Conservation (phyloP, 352 stramenopile genomes). For the Globisporangium acanthophoron region DNA sequence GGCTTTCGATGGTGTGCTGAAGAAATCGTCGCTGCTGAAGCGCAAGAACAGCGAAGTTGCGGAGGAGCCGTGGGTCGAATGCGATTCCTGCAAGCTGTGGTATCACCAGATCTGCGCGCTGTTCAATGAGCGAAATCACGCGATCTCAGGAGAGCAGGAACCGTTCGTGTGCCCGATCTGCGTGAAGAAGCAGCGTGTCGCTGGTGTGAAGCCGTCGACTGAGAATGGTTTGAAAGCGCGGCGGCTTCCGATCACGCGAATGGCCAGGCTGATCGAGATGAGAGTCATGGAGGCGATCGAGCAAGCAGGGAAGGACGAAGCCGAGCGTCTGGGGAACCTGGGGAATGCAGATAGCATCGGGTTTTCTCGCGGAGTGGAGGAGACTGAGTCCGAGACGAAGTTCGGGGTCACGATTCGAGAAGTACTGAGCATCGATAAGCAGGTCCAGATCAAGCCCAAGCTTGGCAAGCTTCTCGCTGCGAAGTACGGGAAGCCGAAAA, state of each 20-base stretch:
- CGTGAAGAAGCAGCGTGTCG: slow-evolving; percentile 74
- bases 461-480: slow-evolving; percentile 69
- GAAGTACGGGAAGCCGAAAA: slow-evolving; percentile 66
- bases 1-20: slow-evolving; percentile 70
- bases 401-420: slow-evolving; percentile 84
- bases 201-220: slow-evolving; percentile 70
- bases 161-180: slow-evolving; percentile 85
- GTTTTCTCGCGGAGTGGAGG: slow-evolving; percentile 53
- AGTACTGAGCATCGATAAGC: slow-evolving; percentile 82
- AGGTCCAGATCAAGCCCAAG: slow-evolving; percentile 83
- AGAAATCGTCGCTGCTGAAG: slow-evolving; percentile 93
- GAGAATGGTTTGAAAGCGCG: slow-evolving; percentile 78
- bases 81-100: slow-evolving; percentile 97
- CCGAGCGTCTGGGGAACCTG: slow-evolving; percentile 70
- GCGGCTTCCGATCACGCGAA: slow-evolving; percentile 73
- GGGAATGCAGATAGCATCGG: slow-evolving; percentile 83
- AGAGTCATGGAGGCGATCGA: slow-evolving; percentile 70
- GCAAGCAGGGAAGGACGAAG: slow-evolving; percentile 72
- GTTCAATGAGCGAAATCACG: slow-evolving; percentile 99
- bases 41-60: slow-evolving; percentile 98
- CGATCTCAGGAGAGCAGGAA: slow-evolving; percentile 85
- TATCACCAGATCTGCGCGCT: slow-evolving; percentile 99
- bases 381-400: slow-evolving; percentile 71
- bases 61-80: slow-evolving; percentile 98
- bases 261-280: slow-evolving; percentile 82